Percentiles rank a stretch among this genome's conserved stretches.
Conservation (phyloP, 768 basidiomycete genomes). For the Amanita subjunquillea region DNA sequence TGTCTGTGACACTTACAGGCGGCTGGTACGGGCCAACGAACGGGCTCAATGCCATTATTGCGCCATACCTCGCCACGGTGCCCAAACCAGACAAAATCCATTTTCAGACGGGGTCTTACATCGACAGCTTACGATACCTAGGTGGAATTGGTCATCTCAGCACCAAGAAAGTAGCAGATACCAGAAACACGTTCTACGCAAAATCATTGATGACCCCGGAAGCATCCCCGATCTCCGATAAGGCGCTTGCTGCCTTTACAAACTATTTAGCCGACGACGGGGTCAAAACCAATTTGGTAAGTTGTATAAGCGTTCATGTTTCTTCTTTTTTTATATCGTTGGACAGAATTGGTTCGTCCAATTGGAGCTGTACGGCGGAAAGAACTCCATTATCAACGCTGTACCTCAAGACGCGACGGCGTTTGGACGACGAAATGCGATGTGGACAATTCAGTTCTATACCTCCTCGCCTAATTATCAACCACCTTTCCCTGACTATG, state of each 20-base stretch:
- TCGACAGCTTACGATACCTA: slow-evolving; percentile 20
- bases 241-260: slow-evolving; percentile 21
- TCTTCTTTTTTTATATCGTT: background rate
- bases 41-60: slow-evolving; percentile 7
- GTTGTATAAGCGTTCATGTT: background rate
- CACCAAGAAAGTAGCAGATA: slow-evolving; percentile 14
- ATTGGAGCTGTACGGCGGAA: slow-evolving; percentile 28
- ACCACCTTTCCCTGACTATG: slow-evolving; percentile 28
- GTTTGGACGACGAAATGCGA: slow-evolving; percentile 26
- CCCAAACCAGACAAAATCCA: background rate
- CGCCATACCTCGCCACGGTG: slow-evolving; percentile 9
- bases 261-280: slow-evolving; percentile 25
- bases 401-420: slow-evolving; percentile 24
- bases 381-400: slow-evolving; percentile 28
- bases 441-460: slow-evolving; percentile 36
- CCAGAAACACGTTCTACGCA: slow-evolving; percentile 30
- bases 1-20: background rate
- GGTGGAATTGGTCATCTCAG: slow-evolving; percentile 16
- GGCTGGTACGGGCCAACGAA: slow-evolving; percentile 12
- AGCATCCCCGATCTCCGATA: slow-evolving; percentile 17
- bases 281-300: slow-evolving; percentile 5
- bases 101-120: slow-evolving; percentile 17
- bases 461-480: slow-evolving; percentile 23
- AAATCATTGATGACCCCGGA: slow-evolving; percentile 31
- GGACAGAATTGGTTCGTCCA: slow-evolving; percentile 24